These are phyloP conservation scores for Coffea humblotiana DNA, from an alignment of 305 asterid species.

Conservation along the genomic window DNA sequence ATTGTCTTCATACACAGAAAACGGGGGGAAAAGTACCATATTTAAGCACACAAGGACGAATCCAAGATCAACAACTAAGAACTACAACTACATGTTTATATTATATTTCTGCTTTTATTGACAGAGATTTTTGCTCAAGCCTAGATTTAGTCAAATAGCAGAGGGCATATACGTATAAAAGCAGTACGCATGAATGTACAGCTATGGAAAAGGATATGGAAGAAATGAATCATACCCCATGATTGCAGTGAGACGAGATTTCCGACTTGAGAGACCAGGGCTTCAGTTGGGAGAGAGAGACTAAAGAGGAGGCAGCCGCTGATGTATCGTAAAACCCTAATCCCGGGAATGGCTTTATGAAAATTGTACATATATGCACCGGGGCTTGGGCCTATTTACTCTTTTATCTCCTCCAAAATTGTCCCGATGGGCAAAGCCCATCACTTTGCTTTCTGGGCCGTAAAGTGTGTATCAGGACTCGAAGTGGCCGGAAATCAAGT, in stretches of 20 bases:
- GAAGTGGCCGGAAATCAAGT: too few species aligned
- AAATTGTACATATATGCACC: not conserved
- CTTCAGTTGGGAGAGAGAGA: conserved; percentile 17
- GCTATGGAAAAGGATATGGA: not conserved
- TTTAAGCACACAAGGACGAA: not conserved
- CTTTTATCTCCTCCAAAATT: not conserved
- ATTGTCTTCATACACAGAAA: not conserved
- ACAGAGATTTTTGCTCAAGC: not conserved
- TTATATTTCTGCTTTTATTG: not conserved
- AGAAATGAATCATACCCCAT: conserved; percentile 57
- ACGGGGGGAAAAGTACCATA: not conserved
- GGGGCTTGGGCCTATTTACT: conserved; percentile 4
- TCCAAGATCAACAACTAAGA: not conserved
- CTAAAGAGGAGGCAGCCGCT: conserved; percentile 20
- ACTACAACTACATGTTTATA: not conserved
- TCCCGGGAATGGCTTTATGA: not conserved
- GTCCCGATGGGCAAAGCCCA: not conserved
- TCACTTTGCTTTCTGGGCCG: not conserved
- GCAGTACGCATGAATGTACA: not conserved
- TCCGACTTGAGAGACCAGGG: conserved; percentile 26
- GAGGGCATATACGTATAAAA: not conserved
- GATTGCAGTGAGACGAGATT: conserved; percentile 41
- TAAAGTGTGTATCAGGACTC: too few species aligned
- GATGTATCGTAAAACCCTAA: conserved; percentile 44
- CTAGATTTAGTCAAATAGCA: not conserved